A percentile compares a stretch with the other conserved stretches of the same genome.
Evolutionary conservation across 805 yeast genomes (phyloP).

Genomic region (Maudiozyma turicensis): DNA sequence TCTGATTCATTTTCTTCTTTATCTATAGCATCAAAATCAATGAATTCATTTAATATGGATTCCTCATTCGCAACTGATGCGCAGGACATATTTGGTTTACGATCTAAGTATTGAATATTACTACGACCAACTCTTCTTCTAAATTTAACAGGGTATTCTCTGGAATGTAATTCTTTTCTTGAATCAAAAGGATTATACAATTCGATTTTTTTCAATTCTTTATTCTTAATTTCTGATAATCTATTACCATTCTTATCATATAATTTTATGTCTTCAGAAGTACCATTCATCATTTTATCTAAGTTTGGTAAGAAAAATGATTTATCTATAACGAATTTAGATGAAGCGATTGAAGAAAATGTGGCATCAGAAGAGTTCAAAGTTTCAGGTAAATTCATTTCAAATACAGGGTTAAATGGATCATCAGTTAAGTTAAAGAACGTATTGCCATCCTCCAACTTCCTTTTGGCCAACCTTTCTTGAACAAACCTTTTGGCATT

Average conservation of each 20-base stretch:
- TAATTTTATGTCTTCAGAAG: conserved; percentile 15
- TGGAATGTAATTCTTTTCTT: conserved; percentile 26
- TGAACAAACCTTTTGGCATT: conserved; percentile 76
- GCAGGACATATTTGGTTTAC: conserved; percentile 41
- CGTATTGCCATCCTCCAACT: conserved; percentile 54
- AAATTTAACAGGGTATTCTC: conserved; percentile 43
- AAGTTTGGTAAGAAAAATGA: conserved; percentile 37
- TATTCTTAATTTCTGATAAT: conserved; percentile 10
- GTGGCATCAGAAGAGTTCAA: conserved; percentile 60
- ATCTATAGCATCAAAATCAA: conserved; percentile 32
- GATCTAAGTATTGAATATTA: conserved; percentile 63
- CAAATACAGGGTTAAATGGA: conserved; percentile 71
- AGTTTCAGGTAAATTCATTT: conserved; percentile 47
- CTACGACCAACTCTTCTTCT: conserved; percentile 70
- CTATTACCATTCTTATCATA: conserved; percentile 27
- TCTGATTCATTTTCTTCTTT: conserved; percentile 17
- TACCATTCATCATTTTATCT: conserved; percentile 24
- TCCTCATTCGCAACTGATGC: conserved; percentile 3
- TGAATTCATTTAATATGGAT: conserved; percentile 32
- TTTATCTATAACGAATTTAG: conserved; percentile 54
- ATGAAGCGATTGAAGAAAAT: conserved; percentile 67
- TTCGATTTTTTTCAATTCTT: conserved; percentile 29
- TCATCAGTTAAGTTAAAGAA: conserved; percentile 84
- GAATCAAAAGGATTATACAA: conserved; percentile 29
- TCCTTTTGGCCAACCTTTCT: conserved; percentile 68